Percentiles rank a stretch among this genome's conserved stretches.
phyloP scores from a whole-genome alignment of 345 rosid genomes.

The Mangifera indica region DNA sequence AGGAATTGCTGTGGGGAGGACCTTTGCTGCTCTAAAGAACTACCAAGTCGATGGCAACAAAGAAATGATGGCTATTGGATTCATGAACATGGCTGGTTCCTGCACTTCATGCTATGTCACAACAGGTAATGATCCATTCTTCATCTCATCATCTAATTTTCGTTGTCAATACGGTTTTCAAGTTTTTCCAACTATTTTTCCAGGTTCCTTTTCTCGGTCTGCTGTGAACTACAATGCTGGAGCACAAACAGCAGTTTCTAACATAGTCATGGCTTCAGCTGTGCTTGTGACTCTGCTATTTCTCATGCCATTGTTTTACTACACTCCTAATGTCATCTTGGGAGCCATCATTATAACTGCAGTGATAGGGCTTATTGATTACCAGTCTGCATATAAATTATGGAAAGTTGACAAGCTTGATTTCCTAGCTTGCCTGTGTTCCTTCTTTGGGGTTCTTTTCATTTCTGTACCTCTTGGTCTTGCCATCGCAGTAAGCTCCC shows the following conservation, averaged over 20 bases:
- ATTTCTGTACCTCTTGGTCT: slow-evolving; percentile 94
- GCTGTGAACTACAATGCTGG: slow-evolving; percentile 95
- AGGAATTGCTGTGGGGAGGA: slow-evolving; percentile 99
- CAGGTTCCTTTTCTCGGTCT: slow-evolving; percentile 94
- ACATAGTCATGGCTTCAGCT: slow-evolving; percentile 77
- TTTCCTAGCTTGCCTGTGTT: slow-evolving; percentile 75
- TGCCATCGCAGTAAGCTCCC: slow-evolving; percentile 69
- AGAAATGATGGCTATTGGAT: slow-evolving; percentile 97
- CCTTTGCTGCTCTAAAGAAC: slow-evolving; percentile 78
- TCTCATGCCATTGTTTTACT: slow-evolving; percentile 90
- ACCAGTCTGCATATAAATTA: slow-evolving; percentile 54
- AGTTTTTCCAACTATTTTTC: background rate
- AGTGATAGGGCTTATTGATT: slow-evolving; percentile 85
- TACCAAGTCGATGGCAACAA: slow-evolving; percentile 97
- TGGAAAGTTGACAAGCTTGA: slow-evolving; percentile 98
- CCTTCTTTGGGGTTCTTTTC: slow-evolving; percentile 94
- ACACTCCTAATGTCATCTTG: slow-evolving; percentile 85
- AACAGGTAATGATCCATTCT: slow-evolving; percentile 48
- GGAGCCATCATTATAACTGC: slow-evolving; percentile 93
- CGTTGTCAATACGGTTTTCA: background rate
- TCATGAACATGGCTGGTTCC: slow-evolving; percentile 95
- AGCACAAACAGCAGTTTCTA: slow-evolving; percentile 79
- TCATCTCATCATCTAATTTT: background rate
- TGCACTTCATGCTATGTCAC: slow-evolving; percentile 92
- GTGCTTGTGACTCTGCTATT: slow-evolving; percentile 90